Evolutionary conservation across 495 filamentous ascomycete genomes (phyloP).

Genomic region (Geoglossum glabrum): DNA sequence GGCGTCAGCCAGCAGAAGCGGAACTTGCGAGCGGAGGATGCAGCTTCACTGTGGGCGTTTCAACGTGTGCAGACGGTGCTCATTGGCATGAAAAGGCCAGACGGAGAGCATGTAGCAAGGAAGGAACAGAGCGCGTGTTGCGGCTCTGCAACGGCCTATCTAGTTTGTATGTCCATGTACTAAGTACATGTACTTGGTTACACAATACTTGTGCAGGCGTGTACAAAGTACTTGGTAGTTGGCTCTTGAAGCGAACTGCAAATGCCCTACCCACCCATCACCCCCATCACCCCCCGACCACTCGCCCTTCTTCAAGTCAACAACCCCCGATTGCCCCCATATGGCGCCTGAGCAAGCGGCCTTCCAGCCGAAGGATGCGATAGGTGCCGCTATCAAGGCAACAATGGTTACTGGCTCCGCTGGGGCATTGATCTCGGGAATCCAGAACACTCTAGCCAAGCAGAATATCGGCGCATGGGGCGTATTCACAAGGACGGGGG

Average conservation of each 20-base stretch:
- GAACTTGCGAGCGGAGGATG: neutral
- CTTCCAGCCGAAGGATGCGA: slow-evolving; percentile 65
- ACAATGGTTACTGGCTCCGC: slow-evolving; percentile 41
- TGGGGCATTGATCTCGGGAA: slow-evolving; percentile 51
- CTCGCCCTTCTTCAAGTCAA: slow-evolving; percentile 9
- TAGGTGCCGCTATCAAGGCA: slow-evolving; percentile 41
- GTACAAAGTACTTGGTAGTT: too few species aligned
- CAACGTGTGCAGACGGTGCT: neutral
- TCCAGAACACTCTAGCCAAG: slow-evolving; percentile 68
- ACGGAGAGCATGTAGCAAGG: neutral
- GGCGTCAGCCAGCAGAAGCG: neutral
- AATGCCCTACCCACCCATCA: neutral
- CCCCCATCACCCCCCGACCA: slow-evolving; percentile 2
- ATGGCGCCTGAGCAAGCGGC: slow-evolving; percentile 18
- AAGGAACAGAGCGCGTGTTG: neutral
- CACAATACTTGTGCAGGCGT: too few species aligned
- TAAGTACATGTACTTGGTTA: too few species aligned
- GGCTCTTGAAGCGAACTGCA: neutral
- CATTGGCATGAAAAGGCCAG: neutral
- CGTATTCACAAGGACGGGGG: slow-evolving; percentile 51
- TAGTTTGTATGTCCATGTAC: too few species aligned
- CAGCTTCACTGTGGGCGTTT: neutral
- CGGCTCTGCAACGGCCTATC: neutral
- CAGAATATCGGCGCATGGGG: slow-evolving; percentile 58
- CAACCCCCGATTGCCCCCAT: slow-evolving; percentile 28